Base-by-base conservation (phyloP, 2,329 filamentous ascomycete genomes). In the Trichoderma lentiforme region DNA sequence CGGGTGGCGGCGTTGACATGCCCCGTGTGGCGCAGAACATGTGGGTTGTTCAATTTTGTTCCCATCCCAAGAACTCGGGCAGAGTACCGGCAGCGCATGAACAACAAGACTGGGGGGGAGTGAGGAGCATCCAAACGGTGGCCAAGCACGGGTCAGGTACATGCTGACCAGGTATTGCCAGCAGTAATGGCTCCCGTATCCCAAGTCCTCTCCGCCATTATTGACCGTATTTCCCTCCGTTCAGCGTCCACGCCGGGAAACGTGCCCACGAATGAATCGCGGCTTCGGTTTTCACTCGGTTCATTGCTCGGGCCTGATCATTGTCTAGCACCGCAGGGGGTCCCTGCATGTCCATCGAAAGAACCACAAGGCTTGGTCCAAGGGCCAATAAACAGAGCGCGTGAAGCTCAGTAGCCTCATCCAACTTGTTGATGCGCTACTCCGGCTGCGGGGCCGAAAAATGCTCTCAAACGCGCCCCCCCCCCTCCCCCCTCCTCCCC, bases 381-480 rank as follows among this genome's bases (percentile, higher is more conserved):
- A 58, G 65, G 34, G 51, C 66, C 66, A 62, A 69, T 69, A 4
- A n/a, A 12, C 34, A 24, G 28, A 24, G 36, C 36, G 14, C 32
- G 30, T 28, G 24, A 60, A 30, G 57, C 32, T 60, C 47, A 51
- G 57, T 62, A 69, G 66, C 66, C 66, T 62, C 56, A 39, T 51
- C 43, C 39, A 21, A 51, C 43, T 6, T 18, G 8, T 21, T 60
- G 21, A 34, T 62, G 66, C 66, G 57, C 66, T 69, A 60, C 57
- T 60, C 57, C 66, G 66, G 66, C 66, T 69, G 66, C 66, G 66
- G 66, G 66, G 66, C 66, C 66, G 66, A 62, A 43, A 47, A 69
- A 47, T 66, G 14, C 18, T n/a, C 14, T 39, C 47, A 60, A 47
- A 61, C 66, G 57, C 66, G 28, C 56, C 36, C 64, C 47, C 56